Base-by-base conservation (phyloP, 2,329 filamentous ascomycete genomes). In the Ophiocordyceps camponoti-saundersi region DNA sequence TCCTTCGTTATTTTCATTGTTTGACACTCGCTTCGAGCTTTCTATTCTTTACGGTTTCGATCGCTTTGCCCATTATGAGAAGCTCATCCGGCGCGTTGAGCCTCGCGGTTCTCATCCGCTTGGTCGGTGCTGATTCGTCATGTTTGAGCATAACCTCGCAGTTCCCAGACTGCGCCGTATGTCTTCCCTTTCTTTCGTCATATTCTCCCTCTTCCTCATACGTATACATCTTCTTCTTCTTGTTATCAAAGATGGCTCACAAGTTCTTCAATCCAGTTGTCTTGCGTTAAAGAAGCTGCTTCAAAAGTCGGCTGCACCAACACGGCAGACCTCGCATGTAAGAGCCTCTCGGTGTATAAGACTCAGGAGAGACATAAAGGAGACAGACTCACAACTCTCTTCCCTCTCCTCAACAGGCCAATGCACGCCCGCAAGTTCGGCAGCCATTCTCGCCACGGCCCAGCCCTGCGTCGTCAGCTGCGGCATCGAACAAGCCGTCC, bases 111-210 rank as follows among this genome's bases (percentile, higher is more conserved):
- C 48, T 57, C 30, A 46, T 49, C 15, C 47, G 46, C 12, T 18
- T 53, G 44, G 55, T 49, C 20, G 48, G 42, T 7, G 55, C 48
- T 13, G 12, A 41, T 12, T 6, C 45, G 29, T 26, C 26, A 15
- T 46, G 55, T 36, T 30, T 51, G 18, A 47, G 48, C 47, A 48
- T 56, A n/a, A 55, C 54, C 1, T 54, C 48, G 15, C 41, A 50
- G 13, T 55, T 56, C 47, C 55, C 55, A 8, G 47, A 32, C 30
- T 56, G 55, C 32, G 54, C 55, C 39, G 54, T 57, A 52, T 23
- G 55, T 51, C 4, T 2, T 44, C 3, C 10, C 18, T 4, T 5
- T 6, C 36, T 12, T 32, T 32, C 11, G n/a, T n/a, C n/a, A n/a
- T n/a, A n/a, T n/a, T n/a, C n/a, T n/a, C n/a, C n/a, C n/a, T n/a